Percentiles rank a stretch among this genome's conserved stretches.
Conservation (phyloP, 2,329 filamentous ascomycete genomes). For the Apiospora pterosperma region DNA sequence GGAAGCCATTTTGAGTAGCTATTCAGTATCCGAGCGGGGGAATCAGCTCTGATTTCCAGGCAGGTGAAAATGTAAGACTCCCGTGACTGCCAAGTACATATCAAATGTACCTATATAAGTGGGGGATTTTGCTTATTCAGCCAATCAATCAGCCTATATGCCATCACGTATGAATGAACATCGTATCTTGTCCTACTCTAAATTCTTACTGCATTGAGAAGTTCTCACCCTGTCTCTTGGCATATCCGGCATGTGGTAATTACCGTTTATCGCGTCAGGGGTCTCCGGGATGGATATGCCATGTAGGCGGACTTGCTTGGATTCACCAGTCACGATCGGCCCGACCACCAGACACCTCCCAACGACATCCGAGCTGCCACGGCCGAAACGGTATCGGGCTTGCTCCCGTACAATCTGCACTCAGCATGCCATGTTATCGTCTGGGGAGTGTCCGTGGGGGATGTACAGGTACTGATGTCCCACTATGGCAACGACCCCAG, state of each 20-base stretch:
- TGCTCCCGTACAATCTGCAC: not conserved
- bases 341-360: not conserved
- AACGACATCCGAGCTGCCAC: not conserved
- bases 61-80: too few species aligned
- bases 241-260: too few species aligned
- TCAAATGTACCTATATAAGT: not conserved
- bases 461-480: too few species aligned
- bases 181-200: not conserved
- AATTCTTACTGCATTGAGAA: slow-evolving; percentile 1
- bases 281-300: too few species aligned
- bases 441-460: too few species aligned
- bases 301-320: too few species aligned
- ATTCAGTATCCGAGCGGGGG: not conserved
- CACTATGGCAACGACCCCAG: too few species aligned
- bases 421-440: too few species aligned
- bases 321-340: not conserved
- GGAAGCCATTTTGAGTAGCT: not conserved
- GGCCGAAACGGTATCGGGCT: not conserved
- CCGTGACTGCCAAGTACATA: too few species aligned
- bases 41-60: not conserved
- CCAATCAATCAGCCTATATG: not conserved
- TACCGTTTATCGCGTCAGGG: too few species aligned
- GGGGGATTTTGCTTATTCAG: not conserved
- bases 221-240: too few species aligned
- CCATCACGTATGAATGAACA: not conserved